Conservation (phyloP, 768 basidiomycete genomes). For the Naganishia randhawae region DNA sequence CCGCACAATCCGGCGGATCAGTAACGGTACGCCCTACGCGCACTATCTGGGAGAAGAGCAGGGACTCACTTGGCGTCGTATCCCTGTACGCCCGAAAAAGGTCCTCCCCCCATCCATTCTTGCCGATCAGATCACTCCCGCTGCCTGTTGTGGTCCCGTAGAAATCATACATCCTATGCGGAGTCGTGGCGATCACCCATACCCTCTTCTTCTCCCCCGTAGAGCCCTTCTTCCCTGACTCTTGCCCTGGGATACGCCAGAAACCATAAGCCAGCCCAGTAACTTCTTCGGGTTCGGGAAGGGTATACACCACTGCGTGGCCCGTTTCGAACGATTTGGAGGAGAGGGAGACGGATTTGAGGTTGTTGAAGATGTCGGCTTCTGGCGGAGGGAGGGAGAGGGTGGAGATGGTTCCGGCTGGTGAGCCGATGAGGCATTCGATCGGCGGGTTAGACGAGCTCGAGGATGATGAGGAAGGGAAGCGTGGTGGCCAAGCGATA, state of each 20-base stretch:
- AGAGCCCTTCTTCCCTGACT: conserved; percentile 58
- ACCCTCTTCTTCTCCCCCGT: conserved; percentile 46
- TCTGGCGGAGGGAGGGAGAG: conserved; percentile 71
- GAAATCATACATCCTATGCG: conserved; percentile 85
- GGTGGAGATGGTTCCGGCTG: conserved; percentile 81
- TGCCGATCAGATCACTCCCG: conserved; percentile 69
- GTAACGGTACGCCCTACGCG: no score
- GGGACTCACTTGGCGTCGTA: conserved; percentile 51
- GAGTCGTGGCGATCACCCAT: conserved; percentile 79
- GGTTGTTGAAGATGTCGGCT: conserved; percentile 72
- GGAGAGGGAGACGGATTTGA: conserved; percentile 60
- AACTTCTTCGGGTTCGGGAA: conserved; percentile 76
- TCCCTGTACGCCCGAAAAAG: conserved; percentile 74
- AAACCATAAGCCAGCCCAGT: conserved; percentile 78
- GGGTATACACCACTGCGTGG: conserved; percentile 49
- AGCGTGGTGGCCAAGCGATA: conserved; percentile 80
- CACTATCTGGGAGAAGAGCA: neutral
- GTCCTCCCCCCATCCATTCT: conserved; percentile 64
- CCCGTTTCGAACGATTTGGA: conserved; percentile 48
- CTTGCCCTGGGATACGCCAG: conserved; percentile 50
- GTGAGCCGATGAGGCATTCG: conserved; percentile 79
- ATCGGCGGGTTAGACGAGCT: conserved; percentile 69
- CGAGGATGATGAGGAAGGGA: conserved; percentile 58
- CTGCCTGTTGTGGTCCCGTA: conserved; percentile 55
- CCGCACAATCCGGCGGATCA: no score